These are phyloP conservation scores for Ascochyta pisi DNA, from an alignment of 2,329 filamentous ascomycete genomes.

Conservation along the genomic window DNA sequence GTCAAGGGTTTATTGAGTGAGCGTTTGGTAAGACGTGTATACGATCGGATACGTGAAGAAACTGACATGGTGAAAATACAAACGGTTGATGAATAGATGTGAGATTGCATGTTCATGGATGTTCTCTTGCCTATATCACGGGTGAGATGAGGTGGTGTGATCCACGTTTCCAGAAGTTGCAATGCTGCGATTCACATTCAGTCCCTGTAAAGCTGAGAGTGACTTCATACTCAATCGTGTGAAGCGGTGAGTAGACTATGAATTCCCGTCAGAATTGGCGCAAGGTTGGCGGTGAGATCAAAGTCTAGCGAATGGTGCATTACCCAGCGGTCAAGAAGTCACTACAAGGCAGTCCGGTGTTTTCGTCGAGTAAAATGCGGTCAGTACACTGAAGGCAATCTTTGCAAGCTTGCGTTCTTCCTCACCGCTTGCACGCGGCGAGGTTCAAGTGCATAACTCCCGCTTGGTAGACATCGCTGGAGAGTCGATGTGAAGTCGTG, in stretches of 20 bases:
- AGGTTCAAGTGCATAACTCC: neutral
- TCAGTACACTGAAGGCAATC: neutral
- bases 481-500: neutral
- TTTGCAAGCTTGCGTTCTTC: neutral
- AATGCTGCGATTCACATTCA: neutral
- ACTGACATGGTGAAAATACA: too few relatives aligned
- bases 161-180: neutral
- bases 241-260: constrained; percentile 1
- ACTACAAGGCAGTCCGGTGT: neutral
- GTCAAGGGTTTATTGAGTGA: too few relatives aligned
- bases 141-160: neutral
- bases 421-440: neutral
- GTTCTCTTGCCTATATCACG: too few relatives aligned
- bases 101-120: neutral
- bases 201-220: neutral
- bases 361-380: neutral
- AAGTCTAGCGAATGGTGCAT: neutral
- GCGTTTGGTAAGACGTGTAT: too few relatives aligned
- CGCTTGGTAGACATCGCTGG: neutral
- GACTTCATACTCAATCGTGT: neutral
- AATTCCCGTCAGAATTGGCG: too few relatives aligned
- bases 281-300: constrained; percentile 3
- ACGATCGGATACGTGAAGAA: too few relatives aligned
- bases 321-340: neutral
- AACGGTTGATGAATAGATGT: neutral